Percentiles rank a stretch among this genome's conserved stretches.
Conservation (phyloP, 2,329 filamentous ascomycete genomes). For the Clathrospora elynae region DNA sequence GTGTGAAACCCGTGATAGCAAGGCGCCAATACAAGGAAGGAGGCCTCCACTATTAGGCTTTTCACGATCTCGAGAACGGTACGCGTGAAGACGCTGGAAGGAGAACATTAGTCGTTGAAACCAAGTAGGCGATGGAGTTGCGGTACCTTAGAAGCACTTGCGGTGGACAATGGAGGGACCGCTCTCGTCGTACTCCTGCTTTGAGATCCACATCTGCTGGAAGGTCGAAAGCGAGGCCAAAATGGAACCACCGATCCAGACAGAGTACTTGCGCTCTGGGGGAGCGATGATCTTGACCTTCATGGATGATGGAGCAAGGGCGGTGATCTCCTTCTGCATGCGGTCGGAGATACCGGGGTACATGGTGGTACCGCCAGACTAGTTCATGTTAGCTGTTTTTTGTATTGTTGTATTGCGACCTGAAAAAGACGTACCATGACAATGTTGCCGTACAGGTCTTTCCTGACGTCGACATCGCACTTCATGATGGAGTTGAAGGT, state of each 20-base stretch:
- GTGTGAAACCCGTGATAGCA: constrained; percentile 42
- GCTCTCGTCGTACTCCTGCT: constrained; percentile 99
- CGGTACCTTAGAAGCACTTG: constrained; percentile 98
- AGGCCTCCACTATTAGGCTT: constrained; percentile 48
- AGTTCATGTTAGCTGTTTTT: constrained; percentile 43
- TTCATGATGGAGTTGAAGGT: constrained; percentile 99
- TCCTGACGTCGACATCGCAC: constrained; percentile 99
- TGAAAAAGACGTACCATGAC: constrained; percentile 90
- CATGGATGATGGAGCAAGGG: constrained; percentile 98
- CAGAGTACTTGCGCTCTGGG: constrained; percentile 99
- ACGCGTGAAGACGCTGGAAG: constrained; percentile 42
- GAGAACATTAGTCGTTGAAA: constrained; percentile 29
- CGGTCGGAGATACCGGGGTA: constrained; percentile 99
- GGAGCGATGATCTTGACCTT: constrained; percentile 99
- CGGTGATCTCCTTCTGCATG: constrained; percentile 99
- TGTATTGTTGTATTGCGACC: constrained; percentile 1
- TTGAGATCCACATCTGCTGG: constrained; percentile 99
- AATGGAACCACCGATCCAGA: constrained; percentile 99
- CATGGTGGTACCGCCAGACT: constrained; percentile 99
- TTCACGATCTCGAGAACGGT: constrained; percentile 44
- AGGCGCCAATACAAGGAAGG: constrained; percentile 45
- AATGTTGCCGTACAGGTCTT: constrained; percentile 99
- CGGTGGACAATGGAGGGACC: constrained; percentile 99
- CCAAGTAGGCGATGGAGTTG: constrained; percentile 4
- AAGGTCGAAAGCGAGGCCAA: constrained; percentile 98